Evolutionary conservation across 768 basidiomycete species (phyloP), one percentile per base, ranked within the genome.

Genomic region (Tricholoma saponaceum): DNA sequence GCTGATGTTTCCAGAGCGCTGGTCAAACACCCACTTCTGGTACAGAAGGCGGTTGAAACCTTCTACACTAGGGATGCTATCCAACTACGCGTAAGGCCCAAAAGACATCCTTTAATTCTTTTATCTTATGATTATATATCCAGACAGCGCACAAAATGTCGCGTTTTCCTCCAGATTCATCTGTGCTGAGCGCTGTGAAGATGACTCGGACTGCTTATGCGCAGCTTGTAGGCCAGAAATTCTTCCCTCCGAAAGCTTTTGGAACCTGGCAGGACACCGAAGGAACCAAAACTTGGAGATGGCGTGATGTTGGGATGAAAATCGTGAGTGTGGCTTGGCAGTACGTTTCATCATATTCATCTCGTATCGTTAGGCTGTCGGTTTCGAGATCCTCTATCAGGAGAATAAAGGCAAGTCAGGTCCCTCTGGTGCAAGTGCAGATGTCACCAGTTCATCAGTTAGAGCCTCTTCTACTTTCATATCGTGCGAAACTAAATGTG

Each of bases 21-120:
- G 28, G 68, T 76, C 6, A 71, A 75, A 9, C 75, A 85, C 59
- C 88, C 87, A 0, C 72, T 79, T 2, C 79, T 99, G 13, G 77
- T 95, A 14, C 94, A 98, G 64, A 89, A 86, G 65, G 90, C 95
- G 0, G 82, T 90, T 3, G 95, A 95, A 71, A 82, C 90, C 4
- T 99, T 99, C 70, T 99, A 99, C 70, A 97, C 95, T 3, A 82
- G 97, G 54, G 97, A 98, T 75, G 90, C 91, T 0, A 77, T 88
- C 13, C 94, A 95, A 69, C 76, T 98, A 54, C 85, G 95, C 37
- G 92, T 96, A 71, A 71, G 86, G 20, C n/a, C 37, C 23, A 50
- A n/a, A 49, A 20, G 12, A 44, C 39, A 51, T 33, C 52, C 23
- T 46, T n/a, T 5, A 49, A 18, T 50, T 37, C 13, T 14, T 32